Conservation (phyloP, 2,329 filamentous ascomycete genomes). For the Furcasterigmium furcatum region DNA sequence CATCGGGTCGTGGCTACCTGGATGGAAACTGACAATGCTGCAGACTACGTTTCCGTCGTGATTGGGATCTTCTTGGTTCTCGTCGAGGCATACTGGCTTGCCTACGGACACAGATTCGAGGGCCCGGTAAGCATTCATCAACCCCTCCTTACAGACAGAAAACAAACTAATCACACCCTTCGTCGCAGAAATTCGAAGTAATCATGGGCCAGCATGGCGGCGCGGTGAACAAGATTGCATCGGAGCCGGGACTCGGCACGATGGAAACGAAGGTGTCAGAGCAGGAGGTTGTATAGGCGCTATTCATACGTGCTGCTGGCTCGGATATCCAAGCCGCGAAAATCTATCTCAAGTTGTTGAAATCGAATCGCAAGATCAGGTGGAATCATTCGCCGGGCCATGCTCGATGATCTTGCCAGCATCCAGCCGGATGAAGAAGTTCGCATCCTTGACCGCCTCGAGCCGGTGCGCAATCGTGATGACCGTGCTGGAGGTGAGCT, state of each 20-base stretch:
- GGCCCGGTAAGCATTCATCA: neutral
- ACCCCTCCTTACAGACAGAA: neutral
- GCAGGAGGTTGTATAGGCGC: neutral
- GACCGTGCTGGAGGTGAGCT: slow-evolving; percentile 54
- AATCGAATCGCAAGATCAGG: no score
- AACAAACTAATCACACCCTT: neutral
- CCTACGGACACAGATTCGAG: slow-evolving; percentile 3
- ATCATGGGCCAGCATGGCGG: slow-evolving; percentile 2
- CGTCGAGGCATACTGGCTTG: neutral
- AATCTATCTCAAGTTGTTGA: no score
- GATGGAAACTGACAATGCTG: neutral
- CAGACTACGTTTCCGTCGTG: slow-evolving; percentile 31
- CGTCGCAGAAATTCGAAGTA: slow-evolving; percentile 1
- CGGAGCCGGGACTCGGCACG: neutral
- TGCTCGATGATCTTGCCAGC: slow-evolving; percentile 46
- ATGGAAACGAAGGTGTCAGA: neutral
- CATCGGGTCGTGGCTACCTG: neutral
- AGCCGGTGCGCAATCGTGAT: slow-evolving; percentile 65
- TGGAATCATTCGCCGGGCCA: slow-evolving; percentile 28
- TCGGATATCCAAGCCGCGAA: no score
- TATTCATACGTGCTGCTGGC: no score
- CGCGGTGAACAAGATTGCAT: neutral
- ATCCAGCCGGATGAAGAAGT: slow-evolving; percentile 52
- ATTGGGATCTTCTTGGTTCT: slow-evolving; percentile 26
- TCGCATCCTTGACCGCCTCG: slow-evolving; percentile 58